Conservation (phyloP, 495 filamentous ascomycete genomes). For the Neurospora sp. region DNA sequence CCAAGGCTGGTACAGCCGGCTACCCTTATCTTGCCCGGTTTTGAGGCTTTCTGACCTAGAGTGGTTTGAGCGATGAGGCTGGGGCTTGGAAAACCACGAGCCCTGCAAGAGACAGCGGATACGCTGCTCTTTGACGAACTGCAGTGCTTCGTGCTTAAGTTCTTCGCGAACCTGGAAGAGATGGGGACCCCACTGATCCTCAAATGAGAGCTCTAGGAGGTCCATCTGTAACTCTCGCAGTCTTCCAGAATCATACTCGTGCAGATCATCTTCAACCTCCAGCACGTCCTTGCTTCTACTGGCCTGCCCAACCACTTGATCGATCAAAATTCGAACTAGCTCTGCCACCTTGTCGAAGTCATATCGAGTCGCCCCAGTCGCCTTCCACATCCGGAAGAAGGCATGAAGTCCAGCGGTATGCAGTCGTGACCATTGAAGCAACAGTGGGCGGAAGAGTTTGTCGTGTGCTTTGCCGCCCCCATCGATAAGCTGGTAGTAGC, state of each 20-base stretch:
- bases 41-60: neutral
- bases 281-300: constrained; percentile 73
- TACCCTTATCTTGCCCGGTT: constrained; percentile 11
- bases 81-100: constrained; percentile 72
- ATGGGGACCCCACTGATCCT: constrained; percentile 89
- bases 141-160: constrained; percentile 79
- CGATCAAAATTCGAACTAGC: constrained; percentile 79
- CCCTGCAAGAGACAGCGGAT: constrained; percentile 86
- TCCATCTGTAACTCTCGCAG: constrained; percentile 92
- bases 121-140: constrained; percentile 94
- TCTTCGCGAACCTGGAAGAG: constrained; percentile 85
- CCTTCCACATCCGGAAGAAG: constrained; percentile 88
- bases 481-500: constrained; percentile 58
- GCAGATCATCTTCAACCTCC: constrained; percentile 81
- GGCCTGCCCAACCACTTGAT: constrained; percentile 81
- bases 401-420: constrained; percentile 81
- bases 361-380: constrained; percentile 67
- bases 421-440: constrained; percentile 94
- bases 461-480: constrained; percentile 65
- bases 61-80: constrained; percentile 10
- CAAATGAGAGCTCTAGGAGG: constrained; percentile 78
- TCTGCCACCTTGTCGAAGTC: constrained; percentile 92
- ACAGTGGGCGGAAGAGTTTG: constrained; percentile 73
- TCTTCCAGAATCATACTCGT: constrained; percentile 66
- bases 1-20: constrained; percentile 43